Evolutionary conservation across 495 filamentous ascomycete species (phyloP).

Genomic region (Rhizodiscina lignyota): DNA sequence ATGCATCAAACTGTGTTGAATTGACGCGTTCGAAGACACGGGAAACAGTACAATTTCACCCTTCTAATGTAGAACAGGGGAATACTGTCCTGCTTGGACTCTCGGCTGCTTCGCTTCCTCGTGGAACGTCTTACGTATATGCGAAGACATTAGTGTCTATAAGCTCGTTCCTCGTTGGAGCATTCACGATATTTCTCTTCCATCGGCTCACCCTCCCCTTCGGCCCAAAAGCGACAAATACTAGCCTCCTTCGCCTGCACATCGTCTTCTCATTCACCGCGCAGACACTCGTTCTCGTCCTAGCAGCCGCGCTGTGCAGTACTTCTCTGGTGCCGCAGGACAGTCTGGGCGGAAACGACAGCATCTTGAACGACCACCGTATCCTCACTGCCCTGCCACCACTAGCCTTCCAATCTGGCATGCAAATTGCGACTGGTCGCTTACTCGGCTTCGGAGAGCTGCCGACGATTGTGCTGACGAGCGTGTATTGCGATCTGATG

Average conservation of each 20-base stretch:
- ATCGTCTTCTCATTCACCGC: conserved; percentile 39
- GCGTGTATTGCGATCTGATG: conserved; percentile 36
- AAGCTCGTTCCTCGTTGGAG: conserved; percentile 11
- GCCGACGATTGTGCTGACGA: conserved; percentile 58
- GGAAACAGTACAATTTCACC: too few species aligned
- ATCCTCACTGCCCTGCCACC: conserved; percentile 42
- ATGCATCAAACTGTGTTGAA: too few species aligned
- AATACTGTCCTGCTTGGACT: conserved; percentile 17
- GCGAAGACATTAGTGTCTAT: conserved; percentile 14
- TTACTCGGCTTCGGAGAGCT: conserved; percentile 50
- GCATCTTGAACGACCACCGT: conserved; percentile 18
- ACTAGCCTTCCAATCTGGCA: conserved; percentile 54
- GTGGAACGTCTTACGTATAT: conserved; percentile 6
- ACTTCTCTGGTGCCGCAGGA: conserved; percentile 26
- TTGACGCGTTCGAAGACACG: too few species aligned
- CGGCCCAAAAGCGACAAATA: too few species aligned
- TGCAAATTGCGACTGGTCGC: conserved; percentile 49
- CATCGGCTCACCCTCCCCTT: conserved; percentile 4
- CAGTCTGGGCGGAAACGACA: conserved; percentile 17
- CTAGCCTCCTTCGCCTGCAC: conserved; percentile 28
- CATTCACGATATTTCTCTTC: conserved; percentile 4
- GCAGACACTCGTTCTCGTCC: conserved; percentile 35
- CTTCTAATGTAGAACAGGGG: conserved; percentile 1
- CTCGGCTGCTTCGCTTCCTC: conserved; percentile 12
- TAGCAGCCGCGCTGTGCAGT: conserved; percentile 43